These are phyloP conservation scores for Suhomyces xylopsoci DNA, from an alignment of 805 yeast genomes.

Conservation along the genomic window DNA sequence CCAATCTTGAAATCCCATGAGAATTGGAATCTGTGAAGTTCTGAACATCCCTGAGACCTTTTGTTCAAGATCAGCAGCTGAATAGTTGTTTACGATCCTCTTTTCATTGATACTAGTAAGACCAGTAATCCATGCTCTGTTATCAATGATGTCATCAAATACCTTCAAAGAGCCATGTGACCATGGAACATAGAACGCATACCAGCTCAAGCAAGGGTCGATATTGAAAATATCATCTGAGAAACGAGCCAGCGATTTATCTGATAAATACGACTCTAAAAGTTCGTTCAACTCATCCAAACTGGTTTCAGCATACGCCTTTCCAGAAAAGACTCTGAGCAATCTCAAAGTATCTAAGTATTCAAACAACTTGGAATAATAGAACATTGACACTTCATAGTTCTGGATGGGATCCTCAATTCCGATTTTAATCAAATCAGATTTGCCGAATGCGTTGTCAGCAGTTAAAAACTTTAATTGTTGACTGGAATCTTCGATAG, in stretches of 20 bases:
- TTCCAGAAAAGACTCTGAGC: slow-evolving; percentile 2
- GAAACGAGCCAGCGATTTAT: neutral
- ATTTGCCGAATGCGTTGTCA: neutral
- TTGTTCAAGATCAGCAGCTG: neutral
- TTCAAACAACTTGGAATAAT: slow-evolving; percentile 12
- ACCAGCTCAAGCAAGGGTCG: slow-evolving; percentile 1
- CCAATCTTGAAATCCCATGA: slow-evolving; percentile 1
- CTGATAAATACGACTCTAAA: slow-evolving; percentile 4
- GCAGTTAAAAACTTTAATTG: neutral
- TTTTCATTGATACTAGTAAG: neutral
- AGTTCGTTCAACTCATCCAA: slow-evolving; percentile 12
- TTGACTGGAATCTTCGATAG: neutral
- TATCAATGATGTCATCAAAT: slow-evolving; percentile 9
- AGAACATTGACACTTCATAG: slow-evolving; percentile 19
- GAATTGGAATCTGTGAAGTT: neutral
- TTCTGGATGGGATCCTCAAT: slow-evolving; percentile 13
- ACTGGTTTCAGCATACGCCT: slow-evolving; percentile 5
- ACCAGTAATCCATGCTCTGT: slow-evolving; percentile 3
- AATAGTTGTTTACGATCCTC: neutral
- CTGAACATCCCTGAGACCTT: neutral
- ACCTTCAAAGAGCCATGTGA: neutral
- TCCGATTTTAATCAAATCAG: neutral
- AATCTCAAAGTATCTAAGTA: slow-evolving; percentile 16
- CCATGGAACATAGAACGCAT: slow-evolving; percentile 7
- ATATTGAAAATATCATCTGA: neutral